Conservation (phyloP, 129 eudicot genomes). For the Chrysanthemum lavandulifolium region DNA sequence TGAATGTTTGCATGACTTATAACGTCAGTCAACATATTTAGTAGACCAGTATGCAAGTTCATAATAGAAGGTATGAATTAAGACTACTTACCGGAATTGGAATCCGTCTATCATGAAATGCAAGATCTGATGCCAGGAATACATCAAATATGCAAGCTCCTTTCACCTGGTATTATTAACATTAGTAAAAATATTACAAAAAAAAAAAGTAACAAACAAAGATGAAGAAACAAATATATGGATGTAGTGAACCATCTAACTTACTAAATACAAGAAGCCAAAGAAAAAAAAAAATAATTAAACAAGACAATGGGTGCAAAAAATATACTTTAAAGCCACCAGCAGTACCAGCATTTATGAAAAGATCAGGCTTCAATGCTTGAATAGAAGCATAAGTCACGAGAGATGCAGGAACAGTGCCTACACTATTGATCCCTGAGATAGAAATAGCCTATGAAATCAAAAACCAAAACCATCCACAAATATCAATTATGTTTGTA, state of each 20-base stretch:
- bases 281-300: neutral
- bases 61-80: too few species aligned
- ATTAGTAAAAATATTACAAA: neutral
- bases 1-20: neutral
- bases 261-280: neutral
- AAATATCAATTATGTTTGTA: slow-evolving; percentile 5
- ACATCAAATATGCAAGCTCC: slow-evolving; percentile 66
- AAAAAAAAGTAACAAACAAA: neutral
- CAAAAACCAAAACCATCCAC: slow-evolving; percentile 4
- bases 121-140: slow-evolving; percentile 55
- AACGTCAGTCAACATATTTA: neutral
- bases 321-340: slow-evolving; percentile 74
- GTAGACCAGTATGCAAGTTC: neutral
- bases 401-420: slow-evolving; percentile 81
- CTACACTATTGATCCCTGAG: slow-evolving; percentile 69
- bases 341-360: slow-evolving; percentile 90
- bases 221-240: neutral
- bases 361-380: slow-evolving; percentile 80
- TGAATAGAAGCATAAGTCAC: slow-evolving; percentile 80
- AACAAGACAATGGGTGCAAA: neutral
- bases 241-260: slow-evolving; percentile 9
- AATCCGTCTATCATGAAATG: slow-evolving; percentile 71
- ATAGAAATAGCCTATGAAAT: slow-evolving; percentile 23
- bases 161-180: slow-evolving; percentile 42
- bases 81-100: slow-evolving; percentile 61